Evolutionary conservation across 2,329 filamentous ascomycete species (phyloP).

Genomic region (Epichloe elymi): DNA sequence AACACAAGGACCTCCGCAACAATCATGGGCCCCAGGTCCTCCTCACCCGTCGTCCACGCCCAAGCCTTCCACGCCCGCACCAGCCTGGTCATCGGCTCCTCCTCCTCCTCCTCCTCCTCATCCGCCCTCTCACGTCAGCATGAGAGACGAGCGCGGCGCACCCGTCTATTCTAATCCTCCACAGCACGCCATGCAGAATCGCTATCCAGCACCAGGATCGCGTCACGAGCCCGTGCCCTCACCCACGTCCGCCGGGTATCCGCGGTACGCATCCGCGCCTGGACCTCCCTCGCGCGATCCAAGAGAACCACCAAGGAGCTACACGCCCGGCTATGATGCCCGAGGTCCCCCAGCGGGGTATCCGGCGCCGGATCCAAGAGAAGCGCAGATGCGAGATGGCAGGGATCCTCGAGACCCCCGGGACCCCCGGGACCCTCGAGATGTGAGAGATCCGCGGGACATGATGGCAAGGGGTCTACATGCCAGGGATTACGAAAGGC

Average conservation of each 20-base stretch:
- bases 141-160: conserved; percentile 26
- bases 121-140: conserved; percentile 20
- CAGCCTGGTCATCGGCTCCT: conserved; percentile 20
- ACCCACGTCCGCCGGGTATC: conserved; percentile 26
- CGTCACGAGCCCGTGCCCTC: conserved; percentile 29
- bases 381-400: conserved; percentile 19
- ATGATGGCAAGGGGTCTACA: conserved; percentile 29
- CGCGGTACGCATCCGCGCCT: conserved; percentile 31
- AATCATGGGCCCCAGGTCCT: conserved; percentile 16
- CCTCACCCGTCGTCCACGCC: conserved; percentile 17
- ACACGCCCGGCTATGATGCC: conserved; percentile 32
- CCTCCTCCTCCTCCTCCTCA: conserved; percentile 22
- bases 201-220: conserved; percentile 25
- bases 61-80: conserved; percentile 22
- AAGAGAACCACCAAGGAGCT: conserved; percentile 29
- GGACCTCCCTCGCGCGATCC: conserved; percentile 28
- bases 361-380: conserved; percentile 19
- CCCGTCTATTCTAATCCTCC: conserved; percentile 21
- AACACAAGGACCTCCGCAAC: conserved; percentile 20
- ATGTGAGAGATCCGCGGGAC: conserved; percentile 25
- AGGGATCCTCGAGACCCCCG: conserved; percentile 12
- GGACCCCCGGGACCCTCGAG: conserved; percentile 11
- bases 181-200: conserved; percentile 24
- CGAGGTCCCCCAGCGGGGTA: conserved; percentile 27
- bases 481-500: conserved; percentile 33